Base-by-base conservation (phyloP, 2,329 filamentous ascomycete species). In the Fusarium albidum region DNA sequence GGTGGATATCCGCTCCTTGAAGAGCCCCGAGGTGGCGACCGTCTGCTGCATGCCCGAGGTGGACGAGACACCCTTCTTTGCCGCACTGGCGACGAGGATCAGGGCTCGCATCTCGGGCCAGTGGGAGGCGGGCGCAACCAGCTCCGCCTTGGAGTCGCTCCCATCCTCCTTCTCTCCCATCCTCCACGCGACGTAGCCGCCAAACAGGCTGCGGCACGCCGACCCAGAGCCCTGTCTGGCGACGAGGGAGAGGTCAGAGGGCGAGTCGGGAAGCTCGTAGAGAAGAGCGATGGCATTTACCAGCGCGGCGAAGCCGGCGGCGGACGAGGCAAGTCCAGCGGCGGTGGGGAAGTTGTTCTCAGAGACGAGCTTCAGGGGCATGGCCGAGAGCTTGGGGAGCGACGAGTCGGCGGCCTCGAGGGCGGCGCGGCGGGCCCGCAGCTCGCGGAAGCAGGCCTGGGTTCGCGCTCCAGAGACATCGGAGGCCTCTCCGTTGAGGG, bases 281-380 rank as follows among this genome's bases (percentile, higher is more conserved):
- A 99, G 84, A 73, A 98, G 85, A 29, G 95, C 95, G 66, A 99
- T 91, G 61, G 91, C 93, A 52, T 92, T 85, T 15, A 98, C 86
- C 6, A 89, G 77, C 15, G 87, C 87, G 3, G 87, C 87, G 59
- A 89, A 89, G 6, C 87, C 87, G 2, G 87, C 87, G 1, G 87
- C 87, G 0, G 87, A 90, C 14, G 84, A 88, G 5, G 88, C 87
- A 13, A 99, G 86, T 7, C 95, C 95, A 5, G 95, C 95, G 21
- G 95, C 95, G 3, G 95, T 99, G 59, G 95, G 95, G 82, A 99
- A 99, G 83, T 99, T 99, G 83, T 99, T 99, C 79, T 95, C 90
- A 51, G 91, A 95, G 50, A 97, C 92, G 63, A 99, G 88, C 66
- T 88, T 90, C 57, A 99, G 85, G 28, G 90, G 86, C 68, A 90